phyloP scores from a whole-genome alignment of 345 rosid genomes.

The Corchorus olitorius region DNA sequence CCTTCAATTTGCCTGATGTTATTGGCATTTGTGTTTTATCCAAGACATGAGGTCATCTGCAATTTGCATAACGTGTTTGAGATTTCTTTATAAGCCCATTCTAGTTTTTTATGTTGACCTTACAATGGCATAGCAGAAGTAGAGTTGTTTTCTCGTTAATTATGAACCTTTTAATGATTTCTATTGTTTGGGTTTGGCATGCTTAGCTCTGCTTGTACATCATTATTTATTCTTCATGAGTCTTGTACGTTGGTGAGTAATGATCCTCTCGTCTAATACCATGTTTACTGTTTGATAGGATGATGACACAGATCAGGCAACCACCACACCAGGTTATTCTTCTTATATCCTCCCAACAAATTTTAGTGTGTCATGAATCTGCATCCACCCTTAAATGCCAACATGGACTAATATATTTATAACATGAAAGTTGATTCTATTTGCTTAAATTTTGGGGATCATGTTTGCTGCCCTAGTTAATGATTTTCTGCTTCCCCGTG shows the following conservation, averaged over 20 bases:
- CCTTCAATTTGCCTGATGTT: background rate
- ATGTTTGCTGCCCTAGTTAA: background rate
- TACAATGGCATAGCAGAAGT: background rate
- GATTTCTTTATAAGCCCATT: background rate
- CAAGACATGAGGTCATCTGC: no score
- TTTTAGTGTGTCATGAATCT: constrained; percentile 1
- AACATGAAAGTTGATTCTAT: constrained; percentile 1
- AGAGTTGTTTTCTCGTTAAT: constrained; percentile 12
- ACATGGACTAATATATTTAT: background rate
- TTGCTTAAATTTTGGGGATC: background rate
- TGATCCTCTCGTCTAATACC: constrained; percentile 16
- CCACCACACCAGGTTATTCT: constrained; percentile 63
- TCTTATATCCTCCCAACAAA: constrained; percentile 10
- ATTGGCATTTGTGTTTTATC: background rate
- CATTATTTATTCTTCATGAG: background rate
- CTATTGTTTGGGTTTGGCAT: background rate
- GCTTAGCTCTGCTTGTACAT: background rate
- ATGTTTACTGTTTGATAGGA: constrained; percentile 48
- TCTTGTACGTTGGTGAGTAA: constrained; percentile 8
- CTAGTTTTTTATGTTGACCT: background rate
- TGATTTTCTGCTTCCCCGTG: constrained; percentile 12
- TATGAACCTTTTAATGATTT: background rate
- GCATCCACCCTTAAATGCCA: background rate
- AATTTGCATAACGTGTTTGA: no score
- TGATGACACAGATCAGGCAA: constrained; percentile 70